phyloP scores from a whole-genome alignment of 768 basidiomycete genomes.

The Pleurotus eryngii region DNA sequence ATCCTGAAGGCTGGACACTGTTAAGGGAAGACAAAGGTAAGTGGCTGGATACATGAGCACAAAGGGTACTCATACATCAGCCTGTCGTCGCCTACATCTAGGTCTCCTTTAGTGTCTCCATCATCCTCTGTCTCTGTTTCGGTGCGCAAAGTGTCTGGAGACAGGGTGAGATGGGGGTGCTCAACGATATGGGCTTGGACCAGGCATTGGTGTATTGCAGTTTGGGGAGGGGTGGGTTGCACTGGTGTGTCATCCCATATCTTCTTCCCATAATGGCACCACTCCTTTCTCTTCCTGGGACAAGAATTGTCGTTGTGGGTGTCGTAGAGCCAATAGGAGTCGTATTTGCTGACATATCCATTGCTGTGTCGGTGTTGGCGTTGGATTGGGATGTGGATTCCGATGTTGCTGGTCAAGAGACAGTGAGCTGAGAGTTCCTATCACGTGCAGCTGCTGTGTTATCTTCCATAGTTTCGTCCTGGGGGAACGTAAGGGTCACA shows the following conservation, averaged over 20 bases:
- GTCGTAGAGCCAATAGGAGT: constrained; percentile 60
- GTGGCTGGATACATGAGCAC: too few relatives aligned
- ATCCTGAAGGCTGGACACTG: too few relatives aligned
- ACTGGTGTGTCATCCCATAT: constrained; percentile 44
- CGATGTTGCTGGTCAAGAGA: constrained; percentile 16
- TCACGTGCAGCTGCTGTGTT: constrained; percentile 9
- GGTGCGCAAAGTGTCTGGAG: constrained; percentile 50
- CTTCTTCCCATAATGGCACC: constrained; percentile 72
- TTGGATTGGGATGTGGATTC: constrained; percentile 27
- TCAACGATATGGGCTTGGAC: constrained; percentile 20
- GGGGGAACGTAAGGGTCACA: not conserved
- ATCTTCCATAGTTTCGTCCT: constrained; percentile 27
- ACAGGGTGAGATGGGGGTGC: constrained; percentile 31
- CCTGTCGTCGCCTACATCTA: too few relatives aligned
- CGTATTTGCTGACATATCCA: constrained; percentile 55
- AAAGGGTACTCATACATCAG: too few relatives aligned
- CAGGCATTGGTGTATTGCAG: constrained; percentile 25
- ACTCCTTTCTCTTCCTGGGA: constrained; percentile 63
- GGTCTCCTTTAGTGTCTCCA: constrained; percentile 40
- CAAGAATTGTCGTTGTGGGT: constrained; percentile 56
- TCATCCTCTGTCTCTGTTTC: constrained; percentile 83
- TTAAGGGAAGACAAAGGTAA: too few relatives aligned
- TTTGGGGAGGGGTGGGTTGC: constrained; percentile 8
- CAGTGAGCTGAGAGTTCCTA: constrained; percentile 17
- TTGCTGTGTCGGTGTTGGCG: constrained; percentile 58